Base-by-base conservation (phyloP, 352 stramenopile genomes). In the Phytophthora chlamydospora region DNA sequence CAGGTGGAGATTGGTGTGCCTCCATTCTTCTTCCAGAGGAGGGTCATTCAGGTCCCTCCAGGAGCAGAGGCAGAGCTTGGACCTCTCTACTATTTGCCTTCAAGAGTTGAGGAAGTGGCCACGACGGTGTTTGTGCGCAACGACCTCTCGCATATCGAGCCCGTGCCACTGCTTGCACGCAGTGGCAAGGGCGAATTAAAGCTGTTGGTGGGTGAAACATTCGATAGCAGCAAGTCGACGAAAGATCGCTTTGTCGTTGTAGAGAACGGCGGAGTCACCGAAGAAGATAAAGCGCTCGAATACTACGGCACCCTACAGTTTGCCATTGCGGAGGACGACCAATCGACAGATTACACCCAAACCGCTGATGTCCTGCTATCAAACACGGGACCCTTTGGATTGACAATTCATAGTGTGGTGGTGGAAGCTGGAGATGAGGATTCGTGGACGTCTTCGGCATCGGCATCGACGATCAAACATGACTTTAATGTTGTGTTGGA, bases 61-160 rank as follows among this genome's bases (percentile, higher is more conserved):
- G 71, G 61, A 19, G 36, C 69, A 24, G 45, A 68, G 9, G 36
- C 58, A 1, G 47, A 75, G 9, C 66, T 87, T 47, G 82, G 82
- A 11, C 82, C 82, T 0, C 75, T 91, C n/a, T 87, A 85, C 50
- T 91, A 88, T 49, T 66, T 85, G 6, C 79, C 82, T 8, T 79
- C 73, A 8, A 58, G 55, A 50, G 67, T 73, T 5, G 58, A 72
- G 19, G 44, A 73, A 35, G 49, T 83, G 11, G 39, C 57, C 14
- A 65, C 64, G 0, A 65, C 29, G 24, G 34, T 89, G 4, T 91
- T 75, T 54, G 67, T 91, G 10, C 82, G 82, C 24, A 89, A 87
- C 42, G 61, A 80, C 36, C 69, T 91, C n/a, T 83, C 82, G 2
- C 82, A 91, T 47, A 78, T 91, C 21, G 82, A 91, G 45, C 54